A percentile compares a stretch with the other conserved stretches of the same genome.
phyloP scores from a whole-genome alignment of 2,329 filamentous ascomycete species.

The Curvularia lunata region DNA sequence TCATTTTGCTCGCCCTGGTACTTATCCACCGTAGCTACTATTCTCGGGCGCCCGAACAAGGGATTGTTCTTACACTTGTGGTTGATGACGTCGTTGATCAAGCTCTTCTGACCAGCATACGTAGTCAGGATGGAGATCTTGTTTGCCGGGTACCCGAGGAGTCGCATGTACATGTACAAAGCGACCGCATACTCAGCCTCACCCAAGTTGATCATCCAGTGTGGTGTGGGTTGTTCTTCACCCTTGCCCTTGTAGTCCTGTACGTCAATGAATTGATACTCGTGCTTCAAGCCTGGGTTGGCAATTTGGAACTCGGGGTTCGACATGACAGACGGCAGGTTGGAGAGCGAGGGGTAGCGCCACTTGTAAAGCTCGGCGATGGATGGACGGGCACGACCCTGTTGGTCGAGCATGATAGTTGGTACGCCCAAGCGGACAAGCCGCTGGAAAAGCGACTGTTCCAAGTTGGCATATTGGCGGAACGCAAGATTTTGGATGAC shows the following conservation, averaged over 20 bases:
- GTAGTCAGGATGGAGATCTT: slow-evolving; percentile 90
- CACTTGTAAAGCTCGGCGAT: slow-evolving; percentile 92
- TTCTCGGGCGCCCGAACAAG: slow-evolving; percentile 86
- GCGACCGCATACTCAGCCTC: slow-evolving; percentile 98
- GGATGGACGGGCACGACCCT: slow-evolving; percentile 85
- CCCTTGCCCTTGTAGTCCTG: slow-evolving; percentile 89
- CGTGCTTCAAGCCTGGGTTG: slow-evolving; percentile 90
- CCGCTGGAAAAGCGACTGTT: slow-evolving; percentile 92
- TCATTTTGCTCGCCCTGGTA: slow-evolving; percentile 99
- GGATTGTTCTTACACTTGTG: slow-evolving; percentile 83
- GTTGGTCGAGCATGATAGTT: slow-evolving; percentile 85
- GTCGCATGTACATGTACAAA: slow-evolving; percentile 94
- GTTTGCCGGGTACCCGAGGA: slow-evolving; percentile 85
- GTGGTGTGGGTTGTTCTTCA: slow-evolving; percentile 86
- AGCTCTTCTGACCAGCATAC: slow-evolving; percentile 87
- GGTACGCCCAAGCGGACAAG: slow-evolving; percentile 93
- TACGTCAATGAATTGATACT: slow-evolving; percentile 97
- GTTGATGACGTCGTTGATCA: slow-evolving; percentile 84
- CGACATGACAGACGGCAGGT: slow-evolving; percentile 75
- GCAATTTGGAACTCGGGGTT: slow-evolving; percentile 75
- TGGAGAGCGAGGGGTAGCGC: slow-evolving; percentile 83
- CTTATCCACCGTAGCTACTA: slow-evolving; percentile 95
- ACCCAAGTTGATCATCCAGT: slow-evolving; percentile 95
- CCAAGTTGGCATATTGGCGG: slow-evolving; percentile 91
- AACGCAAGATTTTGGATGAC: slow-evolving; percentile 95